Percentiles rank a stretch among this genome's conserved stretches.
phyloP scores from a whole-genome alignment of 148 eudicot species.

The Fagopyrum tataricum region DNA sequence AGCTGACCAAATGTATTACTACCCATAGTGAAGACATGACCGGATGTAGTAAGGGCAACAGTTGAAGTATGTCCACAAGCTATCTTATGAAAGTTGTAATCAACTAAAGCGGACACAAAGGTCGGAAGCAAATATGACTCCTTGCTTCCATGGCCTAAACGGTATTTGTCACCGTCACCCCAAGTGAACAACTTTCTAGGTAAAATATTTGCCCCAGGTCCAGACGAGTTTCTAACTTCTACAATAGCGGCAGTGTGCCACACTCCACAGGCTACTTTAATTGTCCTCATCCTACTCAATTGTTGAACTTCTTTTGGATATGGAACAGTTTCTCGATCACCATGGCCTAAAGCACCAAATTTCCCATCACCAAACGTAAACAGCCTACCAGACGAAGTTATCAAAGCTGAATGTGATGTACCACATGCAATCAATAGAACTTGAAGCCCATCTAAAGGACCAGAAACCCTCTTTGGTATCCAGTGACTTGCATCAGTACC shows the following conservation, averaged over 20 bases:
- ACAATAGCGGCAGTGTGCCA: constrained; percentile 95
- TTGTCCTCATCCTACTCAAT: constrained; percentile 47
- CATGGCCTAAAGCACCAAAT: constrained; percentile 86
- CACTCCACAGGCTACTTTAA: constrained; percentile 74
- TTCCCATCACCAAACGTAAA: constrained; percentile 88
- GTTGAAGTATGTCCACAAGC: constrained; percentile 67
- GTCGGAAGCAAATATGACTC: constrained; percentile 54
- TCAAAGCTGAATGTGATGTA: constrained; percentile 72
- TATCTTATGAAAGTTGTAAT: constrained; percentile 60
- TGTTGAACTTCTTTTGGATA: constrained; percentile 64
- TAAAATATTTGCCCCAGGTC: constrained; percentile 20
- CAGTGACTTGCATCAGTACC: constrained; percentile 78
- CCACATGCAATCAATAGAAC: constrained; percentile 68
- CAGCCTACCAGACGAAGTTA: constrained; percentile 47
- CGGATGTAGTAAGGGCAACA: constrained; percentile 61
- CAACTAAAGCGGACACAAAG: constrained; percentile 56
- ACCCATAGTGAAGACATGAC: constrained; percentile 79
- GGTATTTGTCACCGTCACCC: constrained; percentile 81
- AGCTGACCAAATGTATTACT: constrained; percentile 55
- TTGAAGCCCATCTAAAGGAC: constrained; percentile 67
- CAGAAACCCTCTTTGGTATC: constrained; percentile 76
- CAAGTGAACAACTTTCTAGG: constrained; percentile 78
- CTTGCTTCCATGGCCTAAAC: constrained; percentile 69
- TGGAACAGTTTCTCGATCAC: constrained; percentile 46
- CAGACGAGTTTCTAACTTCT: constrained; percentile 37